phyloP scores from a whole-genome alignment of 257 asterid genomes.

The Gentiana macrophylla region DNA sequence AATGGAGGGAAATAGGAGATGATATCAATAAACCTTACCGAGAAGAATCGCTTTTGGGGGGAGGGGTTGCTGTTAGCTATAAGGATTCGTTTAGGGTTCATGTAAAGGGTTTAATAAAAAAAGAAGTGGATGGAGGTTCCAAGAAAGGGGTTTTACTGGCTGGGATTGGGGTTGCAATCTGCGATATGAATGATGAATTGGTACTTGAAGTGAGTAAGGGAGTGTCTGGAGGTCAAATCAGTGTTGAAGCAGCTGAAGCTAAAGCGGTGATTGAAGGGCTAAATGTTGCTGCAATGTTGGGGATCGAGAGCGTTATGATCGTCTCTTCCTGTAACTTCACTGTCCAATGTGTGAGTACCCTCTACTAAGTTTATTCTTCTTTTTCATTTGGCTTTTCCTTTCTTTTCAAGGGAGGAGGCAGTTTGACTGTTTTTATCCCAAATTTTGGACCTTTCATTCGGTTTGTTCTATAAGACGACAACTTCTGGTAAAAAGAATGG shows the following conservation, averaged over 20 bases:
- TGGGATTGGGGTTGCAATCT: conserved; percentile 51
- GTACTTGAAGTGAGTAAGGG: conserved; percentile 42
- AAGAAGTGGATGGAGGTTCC: conserved; percentile 1
- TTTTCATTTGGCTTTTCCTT: too few relatives aligned
- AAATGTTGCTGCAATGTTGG: conserved; percentile 33
- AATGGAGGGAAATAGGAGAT: conserved; percentile 24
- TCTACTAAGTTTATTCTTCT: neutral
- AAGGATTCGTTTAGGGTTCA: conserved; percentile 30
- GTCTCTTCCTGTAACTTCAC: conserved; percentile 19
- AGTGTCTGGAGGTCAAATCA: conserved; percentile 20
- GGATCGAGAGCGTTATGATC: conserved; percentile 26
- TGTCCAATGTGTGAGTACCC: conserved; percentile 30
- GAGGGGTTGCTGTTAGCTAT: neutral
- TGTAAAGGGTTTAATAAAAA: conserved; percentile 39
- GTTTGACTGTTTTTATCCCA: too few relatives aligned
- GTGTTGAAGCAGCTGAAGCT: conserved; percentile 20
- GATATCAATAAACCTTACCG: conserved; percentile 30
- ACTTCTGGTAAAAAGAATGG: too few relatives aligned
- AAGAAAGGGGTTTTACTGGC: neutral
- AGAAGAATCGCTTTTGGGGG: conserved; percentile 20
- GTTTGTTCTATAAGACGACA: too few relatives aligned
- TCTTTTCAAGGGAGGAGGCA: too few relatives aligned
- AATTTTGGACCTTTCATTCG: too few relatives aligned
- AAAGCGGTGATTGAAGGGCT: conserved; percentile 49
- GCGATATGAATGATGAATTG: conserved; percentile 36